Evolutionary conservation across 768 basidiomycete species (phyloP).

Genomic region (Phaffia tasmanica): DNA sequence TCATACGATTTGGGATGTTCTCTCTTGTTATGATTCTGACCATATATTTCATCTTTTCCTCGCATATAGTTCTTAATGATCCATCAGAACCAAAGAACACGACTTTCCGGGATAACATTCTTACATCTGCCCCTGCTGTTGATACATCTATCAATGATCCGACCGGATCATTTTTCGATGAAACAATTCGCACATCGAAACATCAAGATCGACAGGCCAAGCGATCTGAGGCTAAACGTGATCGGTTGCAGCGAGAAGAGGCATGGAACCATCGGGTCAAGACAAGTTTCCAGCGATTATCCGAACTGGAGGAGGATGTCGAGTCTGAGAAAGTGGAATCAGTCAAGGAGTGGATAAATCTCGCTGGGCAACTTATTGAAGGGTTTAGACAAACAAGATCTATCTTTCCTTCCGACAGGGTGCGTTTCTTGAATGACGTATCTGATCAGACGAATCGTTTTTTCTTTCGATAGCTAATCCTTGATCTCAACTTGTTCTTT

Average conservation of each 20-base stretch:
- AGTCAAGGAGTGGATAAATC: conserved; percentile 62
- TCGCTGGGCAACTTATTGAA: conserved; percentile 77
- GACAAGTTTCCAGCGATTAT: conserved; percentile 9
- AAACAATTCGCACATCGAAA: too few species aligned
- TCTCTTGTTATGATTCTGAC: too few species aligned
- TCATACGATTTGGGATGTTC: too few species aligned
- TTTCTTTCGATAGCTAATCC: background rate
- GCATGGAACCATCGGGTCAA: conserved; percentile 12
- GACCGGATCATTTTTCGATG: too few species aligned
- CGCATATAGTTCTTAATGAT: too few species aligned
- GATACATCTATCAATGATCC: background rate
- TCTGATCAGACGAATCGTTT: background rate
- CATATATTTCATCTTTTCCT: too few species aligned
- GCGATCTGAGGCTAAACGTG: too few species aligned
- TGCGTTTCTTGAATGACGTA: conserved; percentile 38
- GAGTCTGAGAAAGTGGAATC: conserved; percentile 43
- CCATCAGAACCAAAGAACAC: too few species aligned
- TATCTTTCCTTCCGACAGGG: conserved; percentile 67
- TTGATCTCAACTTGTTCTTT: background rate
- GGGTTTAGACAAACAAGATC: conserved; percentile 76
- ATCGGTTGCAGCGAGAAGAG: background rate
- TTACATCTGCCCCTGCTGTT: background rate
- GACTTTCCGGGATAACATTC: background rate
- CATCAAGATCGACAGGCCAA: too few species aligned
- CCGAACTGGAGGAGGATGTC: conserved; percentile 20